A percentile compares a stretch with the other conserved stretches of the same genome.
Evolutionary conservation across 192 early-diverging fungal genomes (phyloP).

Genomic region (Cetraspora pellucida): DNA sequence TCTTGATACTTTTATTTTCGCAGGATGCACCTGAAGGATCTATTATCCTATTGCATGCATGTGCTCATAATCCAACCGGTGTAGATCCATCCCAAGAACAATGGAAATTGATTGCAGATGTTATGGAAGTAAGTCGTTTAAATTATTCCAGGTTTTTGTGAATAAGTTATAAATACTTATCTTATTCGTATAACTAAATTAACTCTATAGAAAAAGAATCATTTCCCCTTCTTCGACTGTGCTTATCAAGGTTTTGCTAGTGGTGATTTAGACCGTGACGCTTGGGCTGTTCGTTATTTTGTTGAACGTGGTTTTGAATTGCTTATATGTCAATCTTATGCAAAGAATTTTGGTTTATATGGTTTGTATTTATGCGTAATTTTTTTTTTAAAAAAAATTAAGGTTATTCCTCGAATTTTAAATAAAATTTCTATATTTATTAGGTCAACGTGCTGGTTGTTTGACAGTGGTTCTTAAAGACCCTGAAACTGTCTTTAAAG

Average conservation of each 20-base stretch:
- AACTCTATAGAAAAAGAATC: conserved; percentile 56
- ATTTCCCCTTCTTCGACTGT: conserved; percentile 97
- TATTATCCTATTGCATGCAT: conserved; percentile 91
- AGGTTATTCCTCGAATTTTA: background rate
- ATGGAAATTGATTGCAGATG: conserved; percentile 89
- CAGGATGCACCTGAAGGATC: conserved; percentile 73
- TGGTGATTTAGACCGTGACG: conserved; percentile 89
- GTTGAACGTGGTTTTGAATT: conserved; percentile 89
- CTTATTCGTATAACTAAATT: background rate
- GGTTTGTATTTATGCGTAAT: conserved; percentile 48
- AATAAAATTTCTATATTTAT: background rate
- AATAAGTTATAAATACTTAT: background rate
- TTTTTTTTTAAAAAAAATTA: background rate
- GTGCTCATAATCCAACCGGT: conserved; percentile 99
- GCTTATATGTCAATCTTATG: conserved; percentile 89
- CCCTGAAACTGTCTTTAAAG: conserved; percentile 53
- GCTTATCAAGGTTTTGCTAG: conserved; percentile 99
- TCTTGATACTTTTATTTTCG: conserved; percentile 8
- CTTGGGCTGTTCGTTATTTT: conserved; percentile 92
- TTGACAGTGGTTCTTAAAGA: conserved; percentile 73
- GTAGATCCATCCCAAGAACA: conserved; percentile 94
- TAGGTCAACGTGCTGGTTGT: conserved; percentile 86
- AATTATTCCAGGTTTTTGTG: background rate
- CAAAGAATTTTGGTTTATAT: conserved; percentile 99
- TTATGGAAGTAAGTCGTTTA: conserved; percentile 57